These are phyloP conservation scores for Cercospora sp. DNA, from an alignment of 2,329 filamentous ascomycete species.

Conservation along the genomic window DNA sequence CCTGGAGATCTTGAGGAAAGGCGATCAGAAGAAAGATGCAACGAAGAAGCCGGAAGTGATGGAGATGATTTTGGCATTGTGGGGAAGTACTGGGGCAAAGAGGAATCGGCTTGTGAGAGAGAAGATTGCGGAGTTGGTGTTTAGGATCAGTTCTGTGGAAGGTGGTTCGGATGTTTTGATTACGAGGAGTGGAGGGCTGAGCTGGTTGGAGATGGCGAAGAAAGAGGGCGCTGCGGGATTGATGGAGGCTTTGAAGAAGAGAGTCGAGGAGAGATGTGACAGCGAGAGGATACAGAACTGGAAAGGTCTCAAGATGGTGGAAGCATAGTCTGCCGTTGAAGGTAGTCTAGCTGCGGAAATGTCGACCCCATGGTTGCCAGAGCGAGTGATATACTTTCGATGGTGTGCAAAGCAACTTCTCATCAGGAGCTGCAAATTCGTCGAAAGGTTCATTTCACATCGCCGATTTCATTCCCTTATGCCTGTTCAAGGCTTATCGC, in stretches of 20 bases:
- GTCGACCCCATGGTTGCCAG: neutral
- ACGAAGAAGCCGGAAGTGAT: conserved; percentile 7
- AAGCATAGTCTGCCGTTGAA: neutral
- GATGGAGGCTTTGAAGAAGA: conserved; percentile 56
- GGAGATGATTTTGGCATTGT: conserved; percentile 67
- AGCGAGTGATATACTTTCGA: neutral
- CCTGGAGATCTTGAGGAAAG: conserved; percentile 60
- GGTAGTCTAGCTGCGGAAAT: neutral
- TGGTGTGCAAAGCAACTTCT: neutral
- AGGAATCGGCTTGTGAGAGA: conserved; percentile 54
- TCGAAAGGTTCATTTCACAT: no score
- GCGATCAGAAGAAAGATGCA: conserved; percentile 66
- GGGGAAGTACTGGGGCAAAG: conserved; percentile 64
- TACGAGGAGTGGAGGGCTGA: conserved; percentile 71
- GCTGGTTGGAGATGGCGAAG: conserved; percentile 67
- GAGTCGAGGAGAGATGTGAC: conserved; percentile 66
- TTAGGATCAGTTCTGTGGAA: conserved; percentile 65
- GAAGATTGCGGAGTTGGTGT: conserved; percentile 63
- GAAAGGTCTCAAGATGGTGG: conserved; percentile 48
- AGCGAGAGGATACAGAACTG: conserved; percentile 64
- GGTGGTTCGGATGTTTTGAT: conserved; percentile 77
- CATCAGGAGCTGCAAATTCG: no score
- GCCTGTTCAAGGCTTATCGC: no score
- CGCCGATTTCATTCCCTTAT: no score
- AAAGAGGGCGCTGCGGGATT: conserved; percentile 51